phyloP scores from a whole-genome alignment of 2,329 filamentous ascomycete genomes.

The Phialemonium atrogriseum region DNA sequence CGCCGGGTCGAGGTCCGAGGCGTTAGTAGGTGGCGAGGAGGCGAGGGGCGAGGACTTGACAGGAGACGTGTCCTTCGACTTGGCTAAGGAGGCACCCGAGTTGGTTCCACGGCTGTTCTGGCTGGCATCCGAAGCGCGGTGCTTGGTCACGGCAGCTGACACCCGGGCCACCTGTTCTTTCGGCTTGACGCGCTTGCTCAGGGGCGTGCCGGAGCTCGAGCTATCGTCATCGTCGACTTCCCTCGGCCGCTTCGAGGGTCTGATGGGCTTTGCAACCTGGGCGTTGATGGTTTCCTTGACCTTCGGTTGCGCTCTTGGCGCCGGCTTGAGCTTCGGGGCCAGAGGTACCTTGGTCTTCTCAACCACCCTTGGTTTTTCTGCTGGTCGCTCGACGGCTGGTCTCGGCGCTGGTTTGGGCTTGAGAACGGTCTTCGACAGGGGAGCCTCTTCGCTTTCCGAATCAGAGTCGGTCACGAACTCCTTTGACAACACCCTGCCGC shows the following conservation, averaged over 20 bases:
- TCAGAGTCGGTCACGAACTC: conserved; percentile 50
- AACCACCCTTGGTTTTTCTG: conserved; percentile 14
- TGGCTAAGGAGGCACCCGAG: conserved; percentile 27
- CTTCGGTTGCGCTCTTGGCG: conserved; percentile 17
- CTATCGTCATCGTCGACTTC: conserved; percentile 47
- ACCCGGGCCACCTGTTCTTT: conserved; percentile 22
- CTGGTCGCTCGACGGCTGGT: conserved; percentile 12
- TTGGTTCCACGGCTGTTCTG: conserved; percentile 33
- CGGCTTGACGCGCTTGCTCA: conserved; percentile 49
- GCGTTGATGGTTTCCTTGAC: conserved; percentile 23
- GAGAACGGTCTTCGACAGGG: conserved; percentile 26
- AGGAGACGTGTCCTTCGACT: conserved; percentile 47
- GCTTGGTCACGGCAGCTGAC: conserved; percentile 21
- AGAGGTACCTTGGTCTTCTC: conserved; percentile 14
- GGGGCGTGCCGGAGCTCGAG: conserved; percentile 50
- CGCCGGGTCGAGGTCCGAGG: conserved; percentile 48
- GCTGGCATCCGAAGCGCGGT: conserved; percentile 39
- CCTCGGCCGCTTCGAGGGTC: conserved; percentile 41
- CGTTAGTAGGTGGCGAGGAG: conserved; percentile 58
- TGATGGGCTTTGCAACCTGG: conserved; percentile 18
- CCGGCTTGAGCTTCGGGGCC: conserved; percentile 28
- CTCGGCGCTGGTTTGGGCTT: conserved; percentile 11
- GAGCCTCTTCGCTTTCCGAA: conserved; percentile 42
- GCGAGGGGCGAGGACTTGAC: conserved; percentile 57
- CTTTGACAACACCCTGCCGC: conserved; percentile 41